Evolutionary conservation across 2,329 filamentous ascomycete genomes (phyloP), one percentile per base, ranked within the genome.

Genomic region (Volutella citrinella): DNA sequence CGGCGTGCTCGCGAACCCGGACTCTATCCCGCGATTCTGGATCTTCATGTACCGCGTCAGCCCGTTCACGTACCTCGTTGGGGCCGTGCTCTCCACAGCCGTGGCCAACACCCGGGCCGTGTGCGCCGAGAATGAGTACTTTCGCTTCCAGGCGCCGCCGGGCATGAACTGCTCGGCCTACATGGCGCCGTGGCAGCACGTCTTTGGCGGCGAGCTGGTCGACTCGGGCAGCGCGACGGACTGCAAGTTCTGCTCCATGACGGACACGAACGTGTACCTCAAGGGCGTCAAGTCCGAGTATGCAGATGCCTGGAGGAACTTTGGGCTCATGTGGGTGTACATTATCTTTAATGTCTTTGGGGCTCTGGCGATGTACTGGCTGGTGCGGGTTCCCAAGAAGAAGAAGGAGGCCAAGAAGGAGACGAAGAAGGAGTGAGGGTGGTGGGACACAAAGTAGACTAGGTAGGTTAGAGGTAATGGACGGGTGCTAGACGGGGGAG

Each of bases 11-110:
- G 51, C 49, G 0, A 31, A 36, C 1, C 51, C 51, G 19, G 75
- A 76, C 8, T 73, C 72, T 10, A 61, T 72, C 17, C 81, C 79
- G 3, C 77, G 78, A 5, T 75, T 76, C 40, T 63, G 51, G 51
- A 50, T 54, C 23, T 51, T 53, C 18, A 48, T 54, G 52, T 91
- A 91, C 62, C 78, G 84, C 28, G 65, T 89, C 30, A 88, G 82
- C 1, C 88, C 89, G 0, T 85, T 95, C 49, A 90, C 84, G 0
- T 95, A 95, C 57, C 66, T 93, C 12, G 78, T 91, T 17, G 74
- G 75, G 9, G 85, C 81, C 15, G 80, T 95, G 65, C 60, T 91
- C 0, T 74, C 82, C 0, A 76, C 76, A 1, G 86, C 78, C 4
- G 65, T 95, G 6, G 84, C 84, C 24, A 81, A 84, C 49, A 78